phyloP scores from a whole-genome alignment of 1,284 basidiomycete genomes.

The Sanghuangporus weigelae region DNA sequence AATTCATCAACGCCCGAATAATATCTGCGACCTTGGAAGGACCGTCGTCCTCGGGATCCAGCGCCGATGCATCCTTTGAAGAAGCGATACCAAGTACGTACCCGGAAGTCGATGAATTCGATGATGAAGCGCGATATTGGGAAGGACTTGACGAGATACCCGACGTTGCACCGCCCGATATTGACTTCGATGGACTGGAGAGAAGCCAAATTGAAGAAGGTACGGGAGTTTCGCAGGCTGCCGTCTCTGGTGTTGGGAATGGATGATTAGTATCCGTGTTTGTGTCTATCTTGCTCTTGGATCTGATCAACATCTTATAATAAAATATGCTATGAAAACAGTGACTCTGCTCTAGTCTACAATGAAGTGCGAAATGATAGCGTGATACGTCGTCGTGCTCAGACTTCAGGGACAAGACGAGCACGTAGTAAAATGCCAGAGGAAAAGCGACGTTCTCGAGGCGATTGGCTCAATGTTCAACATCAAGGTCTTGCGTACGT shows the following conservation, averaged over 20 bases:
- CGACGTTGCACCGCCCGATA: conserved; percentile 19
- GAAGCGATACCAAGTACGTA: conserved; percentile 12
- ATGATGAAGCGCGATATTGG: conserved; percentile 23
- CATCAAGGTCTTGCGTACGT: conserved; percentile 2
- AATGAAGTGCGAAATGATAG: not conserved
- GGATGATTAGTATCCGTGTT: not conserved
- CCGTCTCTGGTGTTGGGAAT: not conserved
- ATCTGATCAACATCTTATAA: not conserved
- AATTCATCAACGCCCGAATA: not conserved
- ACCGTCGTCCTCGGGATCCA: not conserved
- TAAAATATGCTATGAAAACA: not conserved
- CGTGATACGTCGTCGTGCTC: not conserved
- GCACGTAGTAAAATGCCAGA: no score
- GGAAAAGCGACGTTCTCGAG: no score
- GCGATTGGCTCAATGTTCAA: no score
- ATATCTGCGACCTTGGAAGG: not conserved
- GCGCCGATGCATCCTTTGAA: not conserved
- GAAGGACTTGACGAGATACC: conserved; percentile 21
- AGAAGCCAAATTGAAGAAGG: conserved; percentile 5
- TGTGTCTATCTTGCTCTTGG: not conserved
- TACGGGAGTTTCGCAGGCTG: not conserved
- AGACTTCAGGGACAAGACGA: no score
- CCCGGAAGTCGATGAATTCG: conserved; percentile 11
- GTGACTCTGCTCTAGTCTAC: not conserved
- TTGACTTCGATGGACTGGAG: conserved; percentile 14